Evolutionary conservation across 257 asterid genomes (phyloP).

Genomic region (Solanum virginianum): DNA sequence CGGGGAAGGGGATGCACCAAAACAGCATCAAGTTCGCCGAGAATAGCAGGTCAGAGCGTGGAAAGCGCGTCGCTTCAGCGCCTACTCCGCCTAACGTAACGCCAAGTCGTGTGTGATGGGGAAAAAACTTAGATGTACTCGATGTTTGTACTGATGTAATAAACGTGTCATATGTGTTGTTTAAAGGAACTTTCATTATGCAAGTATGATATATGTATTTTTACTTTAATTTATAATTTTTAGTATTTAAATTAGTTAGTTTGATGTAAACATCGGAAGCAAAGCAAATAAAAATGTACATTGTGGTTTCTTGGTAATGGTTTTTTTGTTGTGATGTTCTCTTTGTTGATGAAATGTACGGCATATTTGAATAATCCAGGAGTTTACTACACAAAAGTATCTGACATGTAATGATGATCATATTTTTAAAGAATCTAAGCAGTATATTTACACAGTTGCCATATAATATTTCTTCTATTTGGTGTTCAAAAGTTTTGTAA

Average conservation of each 20-base stretch:
- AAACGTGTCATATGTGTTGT: background rate
- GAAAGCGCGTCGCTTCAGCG: constrained; percentile 17
- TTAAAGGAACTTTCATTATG: background rate
- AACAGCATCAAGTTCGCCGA: constrained; percentile 53
- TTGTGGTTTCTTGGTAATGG: background rate
- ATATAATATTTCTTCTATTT: too few relatives aligned
- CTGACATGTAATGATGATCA: too few relatives aligned
- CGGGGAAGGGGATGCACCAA: constrained; percentile 38
- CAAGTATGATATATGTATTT: background rate
- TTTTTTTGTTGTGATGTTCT: too few relatives aligned
- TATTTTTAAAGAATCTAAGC: too few relatives aligned
- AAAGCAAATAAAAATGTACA: background rate
- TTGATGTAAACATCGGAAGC: background rate
- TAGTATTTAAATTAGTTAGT: background rate
- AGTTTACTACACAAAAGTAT: too few relatives aligned
- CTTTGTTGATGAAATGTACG: too few relatives aligned
- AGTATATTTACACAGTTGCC: too few relatives aligned
- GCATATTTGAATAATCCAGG: too few relatives aligned
- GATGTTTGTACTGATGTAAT: background rate
- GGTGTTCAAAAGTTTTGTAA: too few relatives aligned
- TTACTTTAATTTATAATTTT: too few relatives aligned
- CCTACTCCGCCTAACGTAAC: constrained; percentile 13
- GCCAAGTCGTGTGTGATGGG: constrained; percentile 3
- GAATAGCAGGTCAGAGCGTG: constrained; percentile 46
- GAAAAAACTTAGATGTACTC: background rate